These are phyloP conservation scores for Fusarium piperis DNA, from an alignment of 2,329 filamentous ascomycete species.

Conservation along the genomic window DNA sequence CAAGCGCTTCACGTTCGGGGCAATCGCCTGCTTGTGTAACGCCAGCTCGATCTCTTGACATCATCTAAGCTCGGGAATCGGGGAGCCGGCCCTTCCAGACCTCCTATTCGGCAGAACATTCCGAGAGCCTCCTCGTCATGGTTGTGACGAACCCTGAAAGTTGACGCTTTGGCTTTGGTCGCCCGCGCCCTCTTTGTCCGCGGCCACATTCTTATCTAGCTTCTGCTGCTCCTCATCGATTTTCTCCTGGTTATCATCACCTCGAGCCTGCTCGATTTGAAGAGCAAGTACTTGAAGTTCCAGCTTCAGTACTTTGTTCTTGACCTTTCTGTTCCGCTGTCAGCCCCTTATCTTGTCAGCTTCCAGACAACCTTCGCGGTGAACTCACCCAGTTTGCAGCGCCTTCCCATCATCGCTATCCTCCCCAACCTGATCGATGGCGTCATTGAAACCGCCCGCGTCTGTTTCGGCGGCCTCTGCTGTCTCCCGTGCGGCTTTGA, in stretches of 20 bases:
- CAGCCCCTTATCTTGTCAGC: neutral
- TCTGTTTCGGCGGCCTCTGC: constrained; percentile 65
- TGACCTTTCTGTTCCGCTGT: constrained; percentile 55
- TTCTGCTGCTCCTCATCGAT: constrained; percentile 60
- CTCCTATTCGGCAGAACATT: neutral
- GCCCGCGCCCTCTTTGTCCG: constrained; percentile 48
- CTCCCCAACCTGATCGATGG: constrained; percentile 56
- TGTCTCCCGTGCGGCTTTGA: constrained; percentile 58
- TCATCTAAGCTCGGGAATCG: neutral
- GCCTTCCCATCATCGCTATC: constrained; percentile 52
- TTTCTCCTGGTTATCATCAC: constrained; percentile 53
- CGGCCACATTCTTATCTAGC: constrained; percentile 61
- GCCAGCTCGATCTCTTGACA: constrained; percentile 1
- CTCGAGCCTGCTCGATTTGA: constrained; percentile 62
- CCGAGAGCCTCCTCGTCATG: neutral
- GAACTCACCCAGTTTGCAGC: constrained; percentile 55
- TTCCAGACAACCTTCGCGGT: neutral
- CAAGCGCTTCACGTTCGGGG: neutral
- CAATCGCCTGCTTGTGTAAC: constrained; percentile 1
- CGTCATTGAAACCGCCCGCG: constrained; percentile 58
- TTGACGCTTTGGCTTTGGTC: constrained; percentile 49
- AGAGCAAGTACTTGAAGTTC: constrained; percentile 61
- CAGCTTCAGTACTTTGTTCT: constrained; percentile 70
- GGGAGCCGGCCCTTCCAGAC: neutral
- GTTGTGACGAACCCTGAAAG: constrained; percentile 38